Base-by-base conservation (phyloP, 805 yeast genomes). In the Wickerhamomyces strasburgensis region DNA sequence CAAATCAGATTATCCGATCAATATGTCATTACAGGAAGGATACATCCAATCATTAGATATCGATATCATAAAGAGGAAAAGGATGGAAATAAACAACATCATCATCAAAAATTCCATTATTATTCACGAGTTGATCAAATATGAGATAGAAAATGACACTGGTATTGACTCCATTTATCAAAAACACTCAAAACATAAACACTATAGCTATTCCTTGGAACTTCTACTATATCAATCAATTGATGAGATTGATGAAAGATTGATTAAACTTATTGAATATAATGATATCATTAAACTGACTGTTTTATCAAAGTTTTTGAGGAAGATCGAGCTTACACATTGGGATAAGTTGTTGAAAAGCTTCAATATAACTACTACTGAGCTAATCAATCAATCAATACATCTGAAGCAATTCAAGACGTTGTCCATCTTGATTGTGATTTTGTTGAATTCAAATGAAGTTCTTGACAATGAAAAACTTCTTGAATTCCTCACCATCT, bases 291-390 rank as follows among this genome's bases (percentile, higher is more conserved):
- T 41, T 32, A 54, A 50, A 29, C 35, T 57, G 10, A 49, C 51
- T 13, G 63, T 72, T 18, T 64, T 64, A 36, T 69, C 73, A 14
- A 70, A 69, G 39, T 72, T 76, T 48, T 58, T 73, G 37, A 50
- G 79, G 32, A 73, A 73, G 42, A 71, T 73, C n/a, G 79, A 73
- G 46, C 61, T 64, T 19, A 58, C 53, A 18, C 64, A 67, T 44
- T 73, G 79, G 78, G 43, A 54, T 13, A 50, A 50, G n/a, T 61
- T 73, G 32, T 67, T 73, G 39, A 45, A 54, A 2, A 48, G 55
- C 3, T 44, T 73, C 24, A 46, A 60, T 6, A 54, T 60, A 21
- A 63, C 71, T 0, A 75, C 78, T 3, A 60, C 62, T 14, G 59
- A 57, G 9, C 60, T 71, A 33, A 63, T 73, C 61, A 56, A 62